These are phyloP conservation scores for Deakozyma indianensis DNA, from an alignment of 805 yeast species.

Conservation along the genomic window DNA sequence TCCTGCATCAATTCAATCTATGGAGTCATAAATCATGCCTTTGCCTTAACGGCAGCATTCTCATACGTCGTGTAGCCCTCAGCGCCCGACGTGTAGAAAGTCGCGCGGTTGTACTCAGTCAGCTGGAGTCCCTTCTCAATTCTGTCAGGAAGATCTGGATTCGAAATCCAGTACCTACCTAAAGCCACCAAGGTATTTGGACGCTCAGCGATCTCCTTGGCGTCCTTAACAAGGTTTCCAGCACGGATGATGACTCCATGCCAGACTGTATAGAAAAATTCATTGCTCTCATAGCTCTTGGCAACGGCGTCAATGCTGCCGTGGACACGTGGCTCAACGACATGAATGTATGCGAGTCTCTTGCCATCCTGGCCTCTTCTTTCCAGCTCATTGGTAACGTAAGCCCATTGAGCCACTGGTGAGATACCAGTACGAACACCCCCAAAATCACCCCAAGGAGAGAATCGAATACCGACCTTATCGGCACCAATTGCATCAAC, in stretches of 20 bases:
- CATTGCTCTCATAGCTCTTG: background rate
- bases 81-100: constrained; percentile 31
- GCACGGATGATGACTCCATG: constrained; percentile 11
- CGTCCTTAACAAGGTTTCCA: constrained; percentile 10
- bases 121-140: constrained; percentile 27
- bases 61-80: constrained; percentile 30
- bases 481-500: constrained; percentile 23
- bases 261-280: constrained; percentile 12
- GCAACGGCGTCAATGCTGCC: constrained; percentile 10
- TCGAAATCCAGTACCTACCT: constrained; percentile 38
- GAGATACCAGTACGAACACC: constrained; percentile 16
- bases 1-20: no score
- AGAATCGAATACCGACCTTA: constrained; percentile 22
- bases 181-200: constrained; percentile 20
- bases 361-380: constrained; percentile 24
- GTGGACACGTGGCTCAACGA: constrained; percentile 32
- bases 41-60: background rate
- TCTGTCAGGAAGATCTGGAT: constrained; percentile 39
- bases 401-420: constrained; percentile 28
- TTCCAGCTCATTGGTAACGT: constrained; percentile 29
- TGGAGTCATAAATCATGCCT: no score
- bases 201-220: constrained; percentile 6
- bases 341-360: constrained; percentile 27
- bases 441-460: constrained; percentile 24
- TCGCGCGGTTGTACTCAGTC: constrained; percentile 31